phyloP scores from a whole-genome alignment of 225 moss, liverwort and hornwort species.

The Takakia lepidozioides region DNA sequence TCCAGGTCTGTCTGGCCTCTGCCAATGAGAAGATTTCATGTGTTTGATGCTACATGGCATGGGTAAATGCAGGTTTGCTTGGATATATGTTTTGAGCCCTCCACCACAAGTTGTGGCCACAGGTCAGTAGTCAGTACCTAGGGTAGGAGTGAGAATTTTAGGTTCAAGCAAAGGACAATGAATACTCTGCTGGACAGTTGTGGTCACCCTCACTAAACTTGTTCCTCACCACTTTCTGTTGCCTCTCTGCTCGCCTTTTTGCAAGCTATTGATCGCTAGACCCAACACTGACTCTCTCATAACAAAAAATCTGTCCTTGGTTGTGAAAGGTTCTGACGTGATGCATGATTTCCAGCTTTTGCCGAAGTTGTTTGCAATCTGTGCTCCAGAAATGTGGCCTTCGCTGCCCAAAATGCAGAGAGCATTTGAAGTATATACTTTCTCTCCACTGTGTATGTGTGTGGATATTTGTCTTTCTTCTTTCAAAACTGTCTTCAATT shows the following conservation, averaged over 20 bases:
- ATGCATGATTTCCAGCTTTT: slow-evolving; percentile 52
- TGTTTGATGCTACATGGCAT: neutral
- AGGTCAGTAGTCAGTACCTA: slow-evolving; percentile 29
- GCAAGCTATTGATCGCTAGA: neutral
- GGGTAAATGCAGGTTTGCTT: slow-evolving; percentile 64
- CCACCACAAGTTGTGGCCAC: slow-evolving; percentile 88
- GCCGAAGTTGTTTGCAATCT: slow-evolving; percentile 75
- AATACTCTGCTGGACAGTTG: neutral
- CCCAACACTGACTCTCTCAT: neutral
- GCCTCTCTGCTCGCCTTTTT: neutral
- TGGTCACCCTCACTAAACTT: no score
- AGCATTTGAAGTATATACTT: no score
- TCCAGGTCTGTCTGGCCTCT: neutral
- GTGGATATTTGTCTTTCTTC: neutral
- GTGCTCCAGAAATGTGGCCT: slow-evolving; percentile 69
- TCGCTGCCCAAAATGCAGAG: slow-evolving; percentile 89
- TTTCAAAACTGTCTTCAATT: neutral
- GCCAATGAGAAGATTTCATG: neutral
- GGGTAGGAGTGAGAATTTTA: no score
- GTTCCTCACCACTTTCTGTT: no score
- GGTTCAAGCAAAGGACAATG: neutral
- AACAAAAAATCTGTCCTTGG: neutral
- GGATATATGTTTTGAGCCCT: slow-evolving; percentile 90
- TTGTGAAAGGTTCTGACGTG: slow-evolving; percentile 12
- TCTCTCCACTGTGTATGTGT: slow-evolving; percentile 49